Evolutionary conservation across 331 rosid genomes (phyloP), one percentile per base, ranked within the genome.

Genomic region (Stylosanthes scabra): DNA sequence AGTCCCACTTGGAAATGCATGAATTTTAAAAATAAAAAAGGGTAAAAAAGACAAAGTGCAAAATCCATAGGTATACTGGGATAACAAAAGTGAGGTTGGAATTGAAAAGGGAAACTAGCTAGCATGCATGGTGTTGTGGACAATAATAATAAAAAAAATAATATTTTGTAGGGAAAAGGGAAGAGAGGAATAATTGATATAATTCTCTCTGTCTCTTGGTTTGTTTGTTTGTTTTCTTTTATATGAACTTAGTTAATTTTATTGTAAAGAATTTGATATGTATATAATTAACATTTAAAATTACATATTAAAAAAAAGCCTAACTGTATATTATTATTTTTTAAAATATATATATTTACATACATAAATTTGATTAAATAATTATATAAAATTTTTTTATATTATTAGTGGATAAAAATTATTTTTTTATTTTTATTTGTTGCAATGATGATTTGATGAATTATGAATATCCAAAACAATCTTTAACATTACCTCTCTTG

Each of bases 401-500:
- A 34, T 3, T 34, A 3, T 34, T 6, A 34, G 37, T 0, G 39
- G 5, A 34, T 34, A 4, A 34, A 34, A 34, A 34, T 34, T 34
- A 4, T 34, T 34, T 34, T 31, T 31, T 31, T 31, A 4, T 34
- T 77, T 82, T 74, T 83, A 78, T 29, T 59, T 59, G 28, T 77
- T 64, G 27, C 11, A 6, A 47, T 58, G 59, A 77, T 27, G 34
- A 47, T 61, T 57, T 57, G 45, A 52, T 64, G 56, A 76, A 70
- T 76, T 52, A 73, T 70, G 68, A 28, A 37, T 66, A 37, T 66
- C 25, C 27, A 72, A 50, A 49, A 50, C 66, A 70, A 34, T 28
- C 29, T 59, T 40, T 52, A 70, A 69, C 71, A 77, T 29, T 80
- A 90, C 96, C 93, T 90, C 96, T 83, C 91, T 88, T 4, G 93